Evolutionary conservation across 1,284 basidiomycete genomes (phyloP).

Genomic region (Ceratobasidium sp.): DNA sequence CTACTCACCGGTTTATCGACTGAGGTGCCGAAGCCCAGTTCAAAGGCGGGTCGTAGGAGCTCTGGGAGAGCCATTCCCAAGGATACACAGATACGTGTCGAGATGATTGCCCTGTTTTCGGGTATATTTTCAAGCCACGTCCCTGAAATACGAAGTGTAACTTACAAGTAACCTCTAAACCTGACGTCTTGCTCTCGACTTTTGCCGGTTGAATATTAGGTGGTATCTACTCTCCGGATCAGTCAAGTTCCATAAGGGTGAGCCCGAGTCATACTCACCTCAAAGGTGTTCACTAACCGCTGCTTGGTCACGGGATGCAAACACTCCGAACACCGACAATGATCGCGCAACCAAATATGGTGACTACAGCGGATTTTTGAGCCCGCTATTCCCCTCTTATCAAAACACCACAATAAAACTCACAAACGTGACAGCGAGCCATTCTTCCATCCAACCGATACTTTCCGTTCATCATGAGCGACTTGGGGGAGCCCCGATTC

Average conservation of each 20-base stretch:
- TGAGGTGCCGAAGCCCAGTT: not conserved
- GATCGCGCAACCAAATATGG: constrained; percentile 82
- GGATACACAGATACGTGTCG: constrained; percentile 85
- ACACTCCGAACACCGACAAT: constrained; percentile 90
- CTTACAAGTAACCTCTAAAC: constrained; percentile 78
- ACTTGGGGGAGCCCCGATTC: constrained; percentile 48
- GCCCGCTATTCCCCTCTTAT: not conserved
- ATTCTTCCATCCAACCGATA: constrained; percentile 75
- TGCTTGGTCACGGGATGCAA: constrained; percentile 94
- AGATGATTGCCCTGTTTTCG: constrained; percentile 69
- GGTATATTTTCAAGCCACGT: not conserved
- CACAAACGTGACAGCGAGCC: constrained; percentile 49
- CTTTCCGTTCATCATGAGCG: constrained; percentile 66
- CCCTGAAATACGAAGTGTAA: constrained; percentile 29
- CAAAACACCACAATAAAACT: constrained; percentile 25
- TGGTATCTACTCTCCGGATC: constrained; percentile 71
- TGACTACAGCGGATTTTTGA: constrained; percentile 62
- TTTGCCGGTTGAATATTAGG: constrained; percentile 74
- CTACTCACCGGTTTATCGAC: constrained; percentile 1
- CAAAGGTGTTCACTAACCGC: constrained; percentile 86
- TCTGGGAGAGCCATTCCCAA: constrained; percentile 83
- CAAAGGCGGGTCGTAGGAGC: constrained; percentile 80
- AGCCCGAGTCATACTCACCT: constrained; percentile 62
- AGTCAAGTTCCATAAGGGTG: constrained; percentile 26
- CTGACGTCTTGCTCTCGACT: constrained; percentile 73